Evolutionary conservation across 179 eudicot species (phyloP).

Genomic region (Heliamphora pulchella): DNA sequence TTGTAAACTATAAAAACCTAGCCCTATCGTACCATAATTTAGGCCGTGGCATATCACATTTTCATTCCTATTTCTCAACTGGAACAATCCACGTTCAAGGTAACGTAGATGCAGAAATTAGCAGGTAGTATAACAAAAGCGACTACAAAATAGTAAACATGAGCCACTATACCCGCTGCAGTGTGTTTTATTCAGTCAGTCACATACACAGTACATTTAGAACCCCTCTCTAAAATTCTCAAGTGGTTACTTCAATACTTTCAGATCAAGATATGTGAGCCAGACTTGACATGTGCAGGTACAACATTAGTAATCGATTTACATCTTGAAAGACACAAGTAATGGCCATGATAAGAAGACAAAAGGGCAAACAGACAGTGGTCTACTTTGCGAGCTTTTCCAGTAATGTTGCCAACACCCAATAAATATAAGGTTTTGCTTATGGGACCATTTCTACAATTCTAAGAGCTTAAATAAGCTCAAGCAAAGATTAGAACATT

Average conservation of each 20-base stretch:
- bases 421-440: not conserved
- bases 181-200: not conserved
- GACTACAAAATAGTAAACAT: too few species aligned
- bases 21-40: too few species aligned
- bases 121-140: not conserved
- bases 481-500: too few species aligned
- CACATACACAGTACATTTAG: not conserved
- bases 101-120: not conserved
- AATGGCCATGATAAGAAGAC: not conserved
- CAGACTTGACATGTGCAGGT: not conserved
- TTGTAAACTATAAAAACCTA: too few species aligned
- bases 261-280: not conserved
- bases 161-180: not conserved
- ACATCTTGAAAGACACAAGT: not conserved
- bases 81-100: too few species aligned
- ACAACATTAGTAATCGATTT: not conserved
- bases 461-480: not conserved
- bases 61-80: too few species aligned
- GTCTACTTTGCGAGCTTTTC: not conserved
- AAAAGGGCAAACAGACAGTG: constrained; percentile 1
- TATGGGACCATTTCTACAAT: not conserved
- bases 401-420: not conserved
- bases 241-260: not conserved
- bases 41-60: too few species aligned
- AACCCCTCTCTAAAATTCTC: not conserved